phyloP scores from a whole-genome alignment of 148 eudicot species.

The Vaccinium darrowii region DNA sequence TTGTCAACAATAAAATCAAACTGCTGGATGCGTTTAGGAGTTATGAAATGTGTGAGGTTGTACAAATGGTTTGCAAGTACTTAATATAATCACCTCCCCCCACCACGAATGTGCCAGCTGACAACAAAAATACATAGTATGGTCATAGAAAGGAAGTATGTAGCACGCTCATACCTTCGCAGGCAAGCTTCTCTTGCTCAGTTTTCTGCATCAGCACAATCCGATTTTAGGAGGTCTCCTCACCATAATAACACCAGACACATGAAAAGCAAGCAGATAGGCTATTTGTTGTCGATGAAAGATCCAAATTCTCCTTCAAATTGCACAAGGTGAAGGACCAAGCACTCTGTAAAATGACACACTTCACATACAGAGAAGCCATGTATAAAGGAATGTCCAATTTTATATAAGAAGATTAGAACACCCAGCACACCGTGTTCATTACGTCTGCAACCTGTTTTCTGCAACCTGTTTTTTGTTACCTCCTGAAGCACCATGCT shows the following conservation, averaged over 20 bases:
- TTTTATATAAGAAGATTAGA: neutral
- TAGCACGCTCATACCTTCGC: neutral
- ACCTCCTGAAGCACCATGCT: neutral
- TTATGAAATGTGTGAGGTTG: neutral
- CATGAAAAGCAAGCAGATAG: neutral
- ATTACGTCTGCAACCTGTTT: neutral
- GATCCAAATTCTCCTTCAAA: neutral
- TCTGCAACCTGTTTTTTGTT: neutral
- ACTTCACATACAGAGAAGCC: neutral
- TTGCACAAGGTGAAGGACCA: neutral
- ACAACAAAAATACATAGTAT: neutral
- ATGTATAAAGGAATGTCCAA: neutral
- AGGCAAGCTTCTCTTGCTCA: too few species aligned
- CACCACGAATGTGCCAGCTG: too few species aligned
- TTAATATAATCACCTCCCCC: too few species aligned
- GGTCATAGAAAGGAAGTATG: slow-evolving; percentile 28
- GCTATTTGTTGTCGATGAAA: neutral
- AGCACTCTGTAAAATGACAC: neutral
- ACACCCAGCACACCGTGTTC: neutral
- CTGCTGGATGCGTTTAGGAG: neutral
- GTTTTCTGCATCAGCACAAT: neutral
- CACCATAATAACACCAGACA: neutral
- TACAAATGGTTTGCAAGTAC: neutral
- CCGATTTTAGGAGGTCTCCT: neutral
- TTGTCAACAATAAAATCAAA: neutral